phyloP scores from a whole-genome alignment of 1,284 basidiomycete genomes.

The Ceratobasidium theobromae region DNA sequence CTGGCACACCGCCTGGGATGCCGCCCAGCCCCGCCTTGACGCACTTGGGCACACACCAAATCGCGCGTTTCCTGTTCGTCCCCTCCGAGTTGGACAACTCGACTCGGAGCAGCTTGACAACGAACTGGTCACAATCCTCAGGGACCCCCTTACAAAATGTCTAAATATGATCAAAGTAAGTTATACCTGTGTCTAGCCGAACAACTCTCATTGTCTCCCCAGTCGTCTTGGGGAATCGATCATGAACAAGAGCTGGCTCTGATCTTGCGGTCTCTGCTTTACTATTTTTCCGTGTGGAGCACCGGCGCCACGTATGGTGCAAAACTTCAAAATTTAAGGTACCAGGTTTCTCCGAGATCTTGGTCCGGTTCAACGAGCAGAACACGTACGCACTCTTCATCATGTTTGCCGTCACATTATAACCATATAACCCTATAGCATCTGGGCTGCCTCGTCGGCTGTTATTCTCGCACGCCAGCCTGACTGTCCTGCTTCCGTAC shows the following conservation, averaged over 20 bases:
- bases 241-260: slow-evolving; percentile 83
- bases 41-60: slow-evolving; percentile 50
- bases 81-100: slow-evolving; percentile 85
- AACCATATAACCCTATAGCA: slow-evolving; percentile 45
- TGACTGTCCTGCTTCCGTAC: slow-evolving; percentile 82
- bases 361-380: slow-evolving; percentile 18
- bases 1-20: slow-evolving; percentile 66
- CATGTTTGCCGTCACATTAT: background rate
- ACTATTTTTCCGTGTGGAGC: slow-evolving; percentile 84
- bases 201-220: slow-evolving; percentile 13
- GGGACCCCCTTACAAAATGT: slow-evolving; percentile 78
- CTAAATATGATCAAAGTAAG: slow-evolving; percentile 70
- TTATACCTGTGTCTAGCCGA: slow-evolving; percentile 33
- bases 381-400: slow-evolving; percentile 31
- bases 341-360: slow-evolving; percentile 40
- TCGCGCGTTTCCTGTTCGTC: slow-evolving; percentile 46
- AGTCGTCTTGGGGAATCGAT: slow-evolving; percentile 64
- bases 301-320: slow-evolving; percentile 86
- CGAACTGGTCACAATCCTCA: slow-evolving; percentile 81
- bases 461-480: slow-evolving; percentile 66
- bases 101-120: slow-evolving; percentile 92
- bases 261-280: slow-evolving; percentile 74
- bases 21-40: slow-evolving; percentile 56
- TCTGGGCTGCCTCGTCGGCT: slow-evolving; percentile 61
- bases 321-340: slow-evolving; percentile 77